These are phyloP conservation scores for Salvia sclarea DNA, from an alignment of 305 asterid genomes.

Conservation along the genomic window DNA sequence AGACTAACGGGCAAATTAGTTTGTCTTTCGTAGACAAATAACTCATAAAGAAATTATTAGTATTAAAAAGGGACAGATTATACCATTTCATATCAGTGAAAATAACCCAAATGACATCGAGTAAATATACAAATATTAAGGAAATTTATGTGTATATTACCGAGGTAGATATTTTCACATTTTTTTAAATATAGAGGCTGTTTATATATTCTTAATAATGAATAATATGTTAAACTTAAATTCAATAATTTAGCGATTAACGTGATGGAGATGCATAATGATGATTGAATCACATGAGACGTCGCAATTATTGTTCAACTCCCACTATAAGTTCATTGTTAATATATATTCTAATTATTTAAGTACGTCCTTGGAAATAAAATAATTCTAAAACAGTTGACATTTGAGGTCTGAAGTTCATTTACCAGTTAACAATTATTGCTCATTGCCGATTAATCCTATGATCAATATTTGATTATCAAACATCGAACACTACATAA, in stretches of 20 bases:
- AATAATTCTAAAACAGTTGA: slow-evolving; percentile 22
- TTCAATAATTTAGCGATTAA: neutral
- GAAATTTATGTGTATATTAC: neutral
- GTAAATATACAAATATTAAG: no score
- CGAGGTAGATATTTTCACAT: neutral
- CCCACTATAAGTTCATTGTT: slow-evolving; percentile 7
- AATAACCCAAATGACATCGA: neutral
- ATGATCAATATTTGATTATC: neutral
- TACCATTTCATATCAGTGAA: neutral
- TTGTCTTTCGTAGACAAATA: no score
- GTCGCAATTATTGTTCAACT: slow-evolving; percentile 30
- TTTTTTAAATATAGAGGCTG: no score
- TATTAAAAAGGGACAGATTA: no score
- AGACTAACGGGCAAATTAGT: no score
- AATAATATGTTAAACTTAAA: neutral
- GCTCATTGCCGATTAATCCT: neutral
- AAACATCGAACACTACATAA: neutral
- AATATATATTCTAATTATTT: neutral
- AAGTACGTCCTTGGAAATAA: neutral
- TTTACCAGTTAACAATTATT: neutral
- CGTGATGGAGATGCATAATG: slow-evolving; percentile 5
- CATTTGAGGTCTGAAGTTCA: neutral
- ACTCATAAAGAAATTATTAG: no score
- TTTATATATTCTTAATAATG: neutral
- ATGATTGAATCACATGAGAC: slow-evolving; percentile 43